phyloP scores from a whole-genome alignment of 305 asterid genomes.

The Fraxinus baroniana region DNA sequence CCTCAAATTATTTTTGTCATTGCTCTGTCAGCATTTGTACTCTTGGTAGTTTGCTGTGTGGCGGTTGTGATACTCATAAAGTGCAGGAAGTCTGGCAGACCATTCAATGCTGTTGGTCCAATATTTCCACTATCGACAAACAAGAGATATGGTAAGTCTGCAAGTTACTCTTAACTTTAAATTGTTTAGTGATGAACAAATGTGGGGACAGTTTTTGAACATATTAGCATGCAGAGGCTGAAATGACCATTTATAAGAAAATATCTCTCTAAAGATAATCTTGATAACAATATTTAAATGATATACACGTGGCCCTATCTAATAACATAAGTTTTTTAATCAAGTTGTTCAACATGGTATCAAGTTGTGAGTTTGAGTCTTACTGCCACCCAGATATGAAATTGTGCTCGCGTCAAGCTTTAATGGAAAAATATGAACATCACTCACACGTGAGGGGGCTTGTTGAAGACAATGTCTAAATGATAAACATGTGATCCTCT shows the following conservation, averaged over 20 bases:
- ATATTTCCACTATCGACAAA: slow-evolving; percentile 52
- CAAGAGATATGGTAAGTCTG: slow-evolving; percentile 74
- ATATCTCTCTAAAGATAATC: background rate
- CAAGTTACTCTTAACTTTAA: slow-evolving; percentile 11
- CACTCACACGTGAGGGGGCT: background rate
- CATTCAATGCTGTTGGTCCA: slow-evolving; percentile 86
- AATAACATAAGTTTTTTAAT: background rate
- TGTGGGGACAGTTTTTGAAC: slow-evolving; percentile 14
- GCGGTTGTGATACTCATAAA: slow-evolving; percentile 64
- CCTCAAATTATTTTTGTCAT: slow-evolving; percentile 67
- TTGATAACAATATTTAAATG: background rate
- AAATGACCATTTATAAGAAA: background rate
- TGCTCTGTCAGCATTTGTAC: slow-evolving; percentile 71
- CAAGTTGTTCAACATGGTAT: background rate
- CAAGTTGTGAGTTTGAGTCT: background rate
- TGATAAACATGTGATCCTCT: background rate
- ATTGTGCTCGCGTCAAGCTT: background rate
- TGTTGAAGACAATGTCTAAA: background rate
- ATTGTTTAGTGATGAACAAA: slow-evolving; percentile 19
- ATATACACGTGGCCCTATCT: background rate
- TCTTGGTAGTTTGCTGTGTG: slow-evolving; percentile 71
- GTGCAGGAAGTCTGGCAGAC: slow-evolving; percentile 66
- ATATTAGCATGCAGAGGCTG: slow-evolving; percentile 12
- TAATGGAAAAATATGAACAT: background rate
- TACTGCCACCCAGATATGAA: background rate